Percentiles rank a stretch among this genome's conserved stretches.
Conservation (phyloP, 805 yeast genomes). For the Metschnikowia colocasiae region DNA sequence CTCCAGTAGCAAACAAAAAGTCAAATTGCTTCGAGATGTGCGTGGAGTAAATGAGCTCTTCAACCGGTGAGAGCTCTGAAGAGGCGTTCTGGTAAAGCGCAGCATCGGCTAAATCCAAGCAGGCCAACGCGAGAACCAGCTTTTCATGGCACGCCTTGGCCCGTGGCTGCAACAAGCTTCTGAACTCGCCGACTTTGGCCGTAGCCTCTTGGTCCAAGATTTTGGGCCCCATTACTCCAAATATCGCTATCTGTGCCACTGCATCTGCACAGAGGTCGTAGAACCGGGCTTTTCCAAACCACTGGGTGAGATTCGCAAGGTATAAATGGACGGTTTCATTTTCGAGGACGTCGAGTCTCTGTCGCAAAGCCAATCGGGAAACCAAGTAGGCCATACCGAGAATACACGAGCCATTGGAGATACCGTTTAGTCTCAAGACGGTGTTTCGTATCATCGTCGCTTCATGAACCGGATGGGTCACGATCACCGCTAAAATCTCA, state of each 20-base stretch:
- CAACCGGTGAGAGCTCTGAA: constrained; percentile 29
- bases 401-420: constrained; percentile 8
- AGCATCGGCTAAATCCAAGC: constrained; percentile 43
- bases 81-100: constrained; percentile 10
- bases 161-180: constrained; percentile 29
- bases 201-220: constrained; percentile 8
- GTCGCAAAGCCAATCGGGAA: constrained; percentile 43
- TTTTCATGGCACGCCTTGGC: constrained; percentile 58
- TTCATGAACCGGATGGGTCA: constrained; percentile 35
- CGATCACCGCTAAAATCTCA: constrained; percentile 46
- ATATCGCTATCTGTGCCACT: constrained; percentile 42
- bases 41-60: constrained; percentile 50
- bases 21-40: constrained; percentile 73
- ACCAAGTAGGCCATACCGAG: constrained; percentile 42
- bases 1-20: constrained; percentile 74
- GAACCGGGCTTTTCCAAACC: constrained; percentile 21
- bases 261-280: constrained; percentile 34
- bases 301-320: constrained; percentile 12
- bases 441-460: constrained; percentile 6
- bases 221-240: constrained; percentile 44
- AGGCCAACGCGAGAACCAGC: constrained; percentile 54
- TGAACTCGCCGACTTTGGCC: constrained; percentile 19
- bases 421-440: background rate
- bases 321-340: constrained; percentile 10
- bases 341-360: constrained; percentile 8